phyloP scores from a whole-genome alignment of 2,329 filamentous ascomycete species.

The Macrophomina phaseolina region DNA sequence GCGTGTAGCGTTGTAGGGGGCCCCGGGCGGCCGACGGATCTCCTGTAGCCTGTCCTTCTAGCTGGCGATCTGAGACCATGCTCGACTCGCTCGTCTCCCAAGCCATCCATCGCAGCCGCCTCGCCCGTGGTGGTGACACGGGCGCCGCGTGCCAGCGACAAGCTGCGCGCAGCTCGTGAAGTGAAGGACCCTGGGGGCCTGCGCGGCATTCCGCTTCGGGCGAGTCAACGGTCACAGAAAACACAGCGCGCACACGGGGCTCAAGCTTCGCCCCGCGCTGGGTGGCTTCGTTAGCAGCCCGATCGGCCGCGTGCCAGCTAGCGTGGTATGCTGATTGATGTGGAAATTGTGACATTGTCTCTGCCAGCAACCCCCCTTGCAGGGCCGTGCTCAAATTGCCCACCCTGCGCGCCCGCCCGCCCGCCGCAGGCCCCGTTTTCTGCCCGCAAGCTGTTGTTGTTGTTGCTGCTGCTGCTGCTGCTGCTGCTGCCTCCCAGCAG shows the following conservation, averaged over 20 bases:
- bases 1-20: conserved; percentile 7
- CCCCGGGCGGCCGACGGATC: conserved; percentile 2
- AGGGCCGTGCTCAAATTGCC: conserved; percentile 18
- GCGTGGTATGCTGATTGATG: conserved; percentile 22
- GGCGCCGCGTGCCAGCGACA: not conserved
- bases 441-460: conserved; percentile 16
- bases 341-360: conserved; percentile 24
- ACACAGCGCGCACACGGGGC: not conserved
- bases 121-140: not conserved
- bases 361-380: conserved; percentile 12
- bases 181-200: not conserved
- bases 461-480: conserved; percentile 2
- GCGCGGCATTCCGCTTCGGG: conserved; percentile 9
- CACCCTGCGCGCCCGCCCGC: conserved; percentile 21
- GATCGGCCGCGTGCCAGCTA: conserved; percentile 25
- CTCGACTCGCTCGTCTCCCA: not conserved
- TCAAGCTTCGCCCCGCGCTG: conserved; percentile 22
- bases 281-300: not conserved
- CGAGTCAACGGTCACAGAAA: conserved; percentile 1
- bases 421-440: conserved; percentile 20
- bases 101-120: not conserved
- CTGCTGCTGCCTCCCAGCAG: not conserved
- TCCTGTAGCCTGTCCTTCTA: conserved; percentile 13
- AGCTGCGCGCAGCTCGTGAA: not conserved
- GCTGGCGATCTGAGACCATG: conserved; percentile 20